Evolutionary conservation across 2,329 filamentous ascomycete species (phyloP).

Genomic region (Nannizziopsis arthrosporioides): DNA sequence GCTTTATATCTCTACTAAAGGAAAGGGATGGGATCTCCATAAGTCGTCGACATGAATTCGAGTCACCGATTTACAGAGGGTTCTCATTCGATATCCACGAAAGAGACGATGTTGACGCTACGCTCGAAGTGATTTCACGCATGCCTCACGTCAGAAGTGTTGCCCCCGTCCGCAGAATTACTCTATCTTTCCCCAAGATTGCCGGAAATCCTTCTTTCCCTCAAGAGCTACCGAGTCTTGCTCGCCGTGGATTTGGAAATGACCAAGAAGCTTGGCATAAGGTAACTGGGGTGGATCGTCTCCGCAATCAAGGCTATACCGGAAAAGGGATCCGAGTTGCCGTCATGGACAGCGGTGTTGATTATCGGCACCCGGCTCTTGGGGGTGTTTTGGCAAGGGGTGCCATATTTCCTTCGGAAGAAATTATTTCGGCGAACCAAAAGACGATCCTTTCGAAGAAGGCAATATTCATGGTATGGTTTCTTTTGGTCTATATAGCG

Average conservation of each 20-base stretch:
- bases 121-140: neutral
- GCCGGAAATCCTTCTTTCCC: neutral
- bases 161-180: neutral
- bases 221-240: neutral
- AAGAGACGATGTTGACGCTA: neutral
- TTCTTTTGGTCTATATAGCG: neutral
- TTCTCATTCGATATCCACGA: neutral
- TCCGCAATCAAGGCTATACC: neutral
- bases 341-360: neutral
- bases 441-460: neutral
- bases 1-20: neutral
- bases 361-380: neutral
- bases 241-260: neutral
- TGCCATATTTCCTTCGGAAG: neutral
- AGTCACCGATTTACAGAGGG: neutral
- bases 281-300: neutral
- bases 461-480: neutral
- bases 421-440: neutral
- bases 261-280: neutral
- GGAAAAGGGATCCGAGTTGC: neutral
- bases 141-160: neutral
- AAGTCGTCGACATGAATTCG: neutral
- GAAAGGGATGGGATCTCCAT: neutral
- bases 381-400: neutral
- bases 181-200: neutral